Base-by-base conservation (phyloP, 495 filamentous ascomycete genomes). In the Glutinoglossum americanum region DNA sequence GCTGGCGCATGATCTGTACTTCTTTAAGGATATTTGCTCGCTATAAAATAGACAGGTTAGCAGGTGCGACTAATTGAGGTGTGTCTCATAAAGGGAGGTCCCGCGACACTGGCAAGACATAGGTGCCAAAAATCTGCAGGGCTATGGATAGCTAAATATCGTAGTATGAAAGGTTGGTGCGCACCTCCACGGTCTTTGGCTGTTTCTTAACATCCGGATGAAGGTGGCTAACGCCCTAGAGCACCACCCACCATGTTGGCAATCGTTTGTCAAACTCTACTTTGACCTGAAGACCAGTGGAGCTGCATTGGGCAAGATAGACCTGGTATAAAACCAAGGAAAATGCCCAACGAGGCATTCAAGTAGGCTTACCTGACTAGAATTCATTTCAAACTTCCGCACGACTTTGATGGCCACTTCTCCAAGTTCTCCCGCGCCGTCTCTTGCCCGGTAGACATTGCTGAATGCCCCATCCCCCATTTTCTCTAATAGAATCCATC, bases 391-490 rank as follows among this genome's bases (percentile, higher is more conserved):
- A 65, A 85, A 98, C 71, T 98, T 98, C 58, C 92, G 82, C 57
- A 98, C 92, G 25, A 98, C 92, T 66, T 98, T 98, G 76, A 98
- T 97, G 48, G 92, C 92, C 17, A 92, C 88, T 64, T 98, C 85
- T 45, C 79, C 81, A 44, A 76, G 75, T 55, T 82, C 72, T 23
- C 82, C 81, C 4, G 70, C 73, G 33, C 72, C 74, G 68, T 98
- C 93, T 59, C 73, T 75, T 19, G 93, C 92, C 3, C 86, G 80
- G 68, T 96, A 98, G 57, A 98, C 92, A 60, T 98, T 98, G 74
- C 90, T 96, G 75, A 98, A 98, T 47, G 92, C 92, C 55, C 92
- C 92, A 63, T 98, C 92, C 56, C 92, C 92, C 92, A 98, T 98
- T 75, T 98, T 98, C 69, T 97, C 89, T 41, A 94, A 6, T 45